Conservation (phyloP, 2,329 filamentous ascomycete species). For the Pseudocercospora vitis region DNA sequence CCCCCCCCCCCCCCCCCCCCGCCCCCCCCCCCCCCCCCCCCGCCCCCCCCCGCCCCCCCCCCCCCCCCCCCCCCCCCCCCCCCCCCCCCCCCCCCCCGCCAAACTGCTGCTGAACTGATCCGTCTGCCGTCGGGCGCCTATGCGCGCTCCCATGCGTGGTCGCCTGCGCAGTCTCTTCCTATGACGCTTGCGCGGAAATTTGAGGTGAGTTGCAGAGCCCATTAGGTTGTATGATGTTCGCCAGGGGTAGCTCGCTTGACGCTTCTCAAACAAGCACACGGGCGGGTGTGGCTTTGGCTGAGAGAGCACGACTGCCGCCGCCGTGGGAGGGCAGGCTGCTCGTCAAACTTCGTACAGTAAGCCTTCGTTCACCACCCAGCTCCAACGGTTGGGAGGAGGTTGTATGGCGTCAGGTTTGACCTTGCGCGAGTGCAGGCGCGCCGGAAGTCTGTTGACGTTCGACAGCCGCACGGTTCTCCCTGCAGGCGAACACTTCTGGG, state of each 20-base stretch:
- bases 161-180: constrained; percentile 22
- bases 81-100: too few relatives aligned
- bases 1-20: too few relatives aligned
- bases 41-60: too few relatives aligned
- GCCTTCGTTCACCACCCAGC: background rate
- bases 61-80: too few relatives aligned
- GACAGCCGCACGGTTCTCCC: background rate
- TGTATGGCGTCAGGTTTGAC: constrained; percentile 2
- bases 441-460: background rate
- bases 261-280: constrained; percentile 16
- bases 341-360: background rate
- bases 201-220: constrained; percentile 19
- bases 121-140: constrained; percentile 11
- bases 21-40: too few relatives aligned
- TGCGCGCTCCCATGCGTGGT: constrained; percentile 4
- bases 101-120: too few relatives aligned
- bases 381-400: background rate
- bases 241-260: constrained; percentile 22
- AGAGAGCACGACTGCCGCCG: background rate
- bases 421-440: background rate
- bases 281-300: constrained; percentile 7
- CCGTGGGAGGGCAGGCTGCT: background rate
- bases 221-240: constrained; percentile 25
- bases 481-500: background rate
- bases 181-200: constrained; percentile 26